These are phyloP conservation scores for Chionographis japonica DNA, from an alignment of 106 monocot genomes.

Conservation along the genomic window DNA sequence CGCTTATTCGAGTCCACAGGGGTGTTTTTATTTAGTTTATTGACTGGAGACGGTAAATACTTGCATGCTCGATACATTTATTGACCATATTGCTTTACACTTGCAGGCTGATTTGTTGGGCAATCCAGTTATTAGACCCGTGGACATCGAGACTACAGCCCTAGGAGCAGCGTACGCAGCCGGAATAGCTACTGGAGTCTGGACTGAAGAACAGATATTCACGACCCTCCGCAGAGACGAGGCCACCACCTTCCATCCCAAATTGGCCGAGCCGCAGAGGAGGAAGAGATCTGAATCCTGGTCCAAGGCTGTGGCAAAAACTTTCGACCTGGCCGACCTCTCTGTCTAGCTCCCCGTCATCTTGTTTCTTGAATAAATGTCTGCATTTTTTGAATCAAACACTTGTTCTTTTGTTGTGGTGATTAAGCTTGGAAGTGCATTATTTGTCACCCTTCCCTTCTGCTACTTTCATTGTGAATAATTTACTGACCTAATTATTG, in stretches of 20 bases:
- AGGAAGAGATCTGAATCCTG: constrained; percentile 73
- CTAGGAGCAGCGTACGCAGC: constrained; percentile 91
- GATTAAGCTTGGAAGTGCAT: too few relatives aligned
- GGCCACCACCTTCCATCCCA: constrained; percentile 48
- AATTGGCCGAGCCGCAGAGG: constrained; percentile 46
- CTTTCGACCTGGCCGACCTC: constrained; percentile 81
- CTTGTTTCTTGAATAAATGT: not conserved
- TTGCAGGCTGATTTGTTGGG: constrained; percentile 85
- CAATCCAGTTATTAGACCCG: constrained; percentile 64
- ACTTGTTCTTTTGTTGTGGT: too few relatives aligned
- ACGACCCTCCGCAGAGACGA: constrained; percentile 25
- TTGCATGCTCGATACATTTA: too few relatives aligned
- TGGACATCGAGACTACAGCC: constrained; percentile 76
- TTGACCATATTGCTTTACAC: too few relatives aligned
- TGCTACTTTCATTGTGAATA: too few relatives aligned
- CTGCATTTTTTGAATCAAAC: not conserved
- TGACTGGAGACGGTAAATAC: too few relatives aligned
- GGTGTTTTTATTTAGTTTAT: too few relatives aligned
- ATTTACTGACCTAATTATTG: too few relatives aligned
- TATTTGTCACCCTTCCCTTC: too few relatives aligned
- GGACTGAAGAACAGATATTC: constrained; percentile 72
- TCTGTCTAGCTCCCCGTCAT: constrained; percentile 15
- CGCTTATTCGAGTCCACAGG: too few relatives aligned
- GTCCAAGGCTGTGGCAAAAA: constrained; percentile 67
- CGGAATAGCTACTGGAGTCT: constrained; percentile 64